These are phyloP conservation scores for Coffea humblotiana DNA, from an alignment of 305 asterid genomes.

Conservation along the genomic window DNA sequence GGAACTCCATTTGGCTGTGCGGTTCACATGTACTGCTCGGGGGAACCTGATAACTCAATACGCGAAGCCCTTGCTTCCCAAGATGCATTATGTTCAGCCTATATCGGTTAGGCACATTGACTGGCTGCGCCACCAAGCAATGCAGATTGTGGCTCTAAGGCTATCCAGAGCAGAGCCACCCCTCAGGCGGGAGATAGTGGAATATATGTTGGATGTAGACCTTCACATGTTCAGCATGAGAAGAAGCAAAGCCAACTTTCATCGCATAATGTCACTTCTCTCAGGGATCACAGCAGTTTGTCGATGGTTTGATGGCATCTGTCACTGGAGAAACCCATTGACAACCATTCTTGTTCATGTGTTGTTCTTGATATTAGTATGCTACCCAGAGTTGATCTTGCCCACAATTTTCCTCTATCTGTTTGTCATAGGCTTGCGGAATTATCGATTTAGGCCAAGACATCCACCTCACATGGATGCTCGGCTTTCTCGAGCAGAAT, in stretches of 20 bases:
- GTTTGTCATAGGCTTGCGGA: slow-evolving; percentile 84
- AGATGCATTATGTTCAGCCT: slow-evolving; percentile 84
- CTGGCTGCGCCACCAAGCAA: slow-evolving; percentile 92
- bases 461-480: slow-evolving; percentile 92
- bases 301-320: slow-evolving; percentile 70
- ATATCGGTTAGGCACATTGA: slow-evolving; percentile 83
- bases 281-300: slow-evolving; percentile 57
- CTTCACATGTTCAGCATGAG: slow-evolving; percentile 82
- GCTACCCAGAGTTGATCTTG: slow-evolving; percentile 79
- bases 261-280: slow-evolving; percentile 74
- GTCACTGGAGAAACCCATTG: slow-evolving; percentile 79
- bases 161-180: slow-evolving; percentile 89
- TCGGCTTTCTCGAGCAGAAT: slow-evolving; percentile 79
- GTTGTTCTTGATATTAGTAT: slow-evolving; percentile 76
- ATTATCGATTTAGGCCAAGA: slow-evolving; percentile 71
- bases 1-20: slow-evolving; percentile 75
- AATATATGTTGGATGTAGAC: slow-evolving; percentile 92
- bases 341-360: slow-evolving; percentile 81
- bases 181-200: slow-evolving; percentile 73
- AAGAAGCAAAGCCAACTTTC: slow-evolving; percentile 91
- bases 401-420: slow-evolving; percentile 91
- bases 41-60: slow-evolving; percentile 74
- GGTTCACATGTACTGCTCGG: slow-evolving; percentile 70
- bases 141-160: slow-evolving; percentile 65
- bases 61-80: slow-evolving; percentile 74